These are phyloP conservation scores for Suillus lakei DNA, from an alignment of 768 basidiomycete genomes.

Conservation along the genomic window DNA sequence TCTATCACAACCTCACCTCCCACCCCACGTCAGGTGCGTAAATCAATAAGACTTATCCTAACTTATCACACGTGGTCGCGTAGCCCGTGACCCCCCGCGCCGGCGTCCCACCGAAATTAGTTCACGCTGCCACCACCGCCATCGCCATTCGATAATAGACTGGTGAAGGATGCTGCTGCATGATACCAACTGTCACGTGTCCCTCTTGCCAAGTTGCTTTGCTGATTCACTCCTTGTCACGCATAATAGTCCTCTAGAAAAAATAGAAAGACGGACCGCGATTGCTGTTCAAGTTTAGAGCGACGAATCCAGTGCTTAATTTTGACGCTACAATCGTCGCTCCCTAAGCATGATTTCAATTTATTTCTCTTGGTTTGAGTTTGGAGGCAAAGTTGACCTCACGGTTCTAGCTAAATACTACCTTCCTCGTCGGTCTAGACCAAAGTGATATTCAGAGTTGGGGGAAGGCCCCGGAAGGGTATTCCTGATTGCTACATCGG, in stretches of 20 bases:
- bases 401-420: background rate
- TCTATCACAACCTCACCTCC: background rate
- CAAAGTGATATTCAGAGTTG: background rate
- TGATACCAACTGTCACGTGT: background rate
- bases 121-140: background rate
- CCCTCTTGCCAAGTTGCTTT: background rate
- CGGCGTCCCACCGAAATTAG: background rate
- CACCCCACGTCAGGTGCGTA: constrained; percentile 3
- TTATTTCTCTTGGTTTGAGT: background rate
- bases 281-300: background rate
- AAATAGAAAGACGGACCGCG: background rate
- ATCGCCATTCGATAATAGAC: background rate
- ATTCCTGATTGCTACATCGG: background rate
- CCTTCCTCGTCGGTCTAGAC: background rate
- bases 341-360: background rate
- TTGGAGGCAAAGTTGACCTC: background rate
- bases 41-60: background rate
- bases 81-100: background rate
- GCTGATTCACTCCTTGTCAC: background rate
- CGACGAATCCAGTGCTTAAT: background rate
- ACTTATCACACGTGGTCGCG: background rate
- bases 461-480: too few relatives aligned
- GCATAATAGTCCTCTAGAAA: background rate
- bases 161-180: background rate
- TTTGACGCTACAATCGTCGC: background rate